phyloP scores from a whole-genome alignment of 2,329 filamentous ascomycete genomes.

The Neofusicoccum sp. region DNA sequence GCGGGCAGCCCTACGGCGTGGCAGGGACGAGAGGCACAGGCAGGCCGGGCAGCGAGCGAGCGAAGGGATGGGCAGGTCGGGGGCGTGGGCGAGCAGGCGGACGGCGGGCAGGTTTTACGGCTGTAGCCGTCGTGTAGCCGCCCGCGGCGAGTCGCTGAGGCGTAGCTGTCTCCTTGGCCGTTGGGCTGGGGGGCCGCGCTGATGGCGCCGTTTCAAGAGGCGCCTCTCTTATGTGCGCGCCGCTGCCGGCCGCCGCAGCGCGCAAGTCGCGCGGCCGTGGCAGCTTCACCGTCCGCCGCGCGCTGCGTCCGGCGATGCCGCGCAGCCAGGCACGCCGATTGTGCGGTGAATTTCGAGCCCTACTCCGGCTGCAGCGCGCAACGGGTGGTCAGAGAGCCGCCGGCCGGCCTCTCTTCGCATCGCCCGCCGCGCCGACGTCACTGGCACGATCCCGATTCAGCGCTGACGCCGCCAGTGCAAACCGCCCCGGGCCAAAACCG shows the following conservation, averaged over 20 bases:
- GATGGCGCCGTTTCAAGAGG: conserved; percentile 10
- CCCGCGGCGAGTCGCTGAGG: conserved; percentile 15
- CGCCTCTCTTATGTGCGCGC: conserved; percentile 11
- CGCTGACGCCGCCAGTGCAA: not conserved
- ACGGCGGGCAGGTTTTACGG: conserved; percentile 5
- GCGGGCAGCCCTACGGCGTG: conserved; percentile 1
- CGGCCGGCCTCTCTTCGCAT: not conserved
- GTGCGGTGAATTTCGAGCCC: not conserved
- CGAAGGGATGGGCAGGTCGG: conserved; percentile 10
- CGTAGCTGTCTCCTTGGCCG: conserved; percentile 13
- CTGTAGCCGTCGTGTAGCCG: conserved; percentile 16
- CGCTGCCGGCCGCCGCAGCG: not conserved
- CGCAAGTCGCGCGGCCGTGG: not conserved
- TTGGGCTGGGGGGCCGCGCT: not conserved
- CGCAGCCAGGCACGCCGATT: not conserved
- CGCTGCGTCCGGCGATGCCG: not conserved
- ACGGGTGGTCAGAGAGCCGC: conserved; percentile 1
- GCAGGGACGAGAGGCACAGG: not conserved
- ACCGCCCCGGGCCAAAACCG: conserved; percentile 4
- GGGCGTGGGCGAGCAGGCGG: conserved; percentile 4
- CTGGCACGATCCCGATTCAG: conserved; percentile 3
- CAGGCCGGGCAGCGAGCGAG: not conserved
- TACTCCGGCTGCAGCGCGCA: conserved; percentile 2
- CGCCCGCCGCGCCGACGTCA: conserved; percentile 9
- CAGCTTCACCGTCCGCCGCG: not conserved